phyloP scores from a whole-genome alignment of 2,329 filamentous ascomycete genomes.

The Ophidiomyces ophidiicola region DNA sequence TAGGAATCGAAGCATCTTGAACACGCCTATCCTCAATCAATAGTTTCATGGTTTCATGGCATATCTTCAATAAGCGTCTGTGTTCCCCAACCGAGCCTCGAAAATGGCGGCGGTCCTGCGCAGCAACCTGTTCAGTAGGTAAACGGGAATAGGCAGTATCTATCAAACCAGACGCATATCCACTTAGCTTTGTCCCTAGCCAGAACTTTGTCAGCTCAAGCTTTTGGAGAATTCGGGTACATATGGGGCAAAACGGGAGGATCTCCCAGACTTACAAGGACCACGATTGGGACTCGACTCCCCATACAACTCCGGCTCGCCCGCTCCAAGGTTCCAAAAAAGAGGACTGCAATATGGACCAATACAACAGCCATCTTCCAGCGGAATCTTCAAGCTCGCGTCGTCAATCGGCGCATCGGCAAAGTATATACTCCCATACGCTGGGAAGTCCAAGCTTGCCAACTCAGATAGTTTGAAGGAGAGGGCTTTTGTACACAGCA shows the following conservation, averaged over 20 bases:
- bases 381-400: conserved; percentile 16
- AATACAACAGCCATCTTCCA: conserved; percentile 25
- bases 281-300: conserved; percentile 10
- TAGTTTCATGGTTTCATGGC: conserved; percentile 17
- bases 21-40: conserved; percentile 18
- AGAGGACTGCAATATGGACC: conserved; percentile 24
- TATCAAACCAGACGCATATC: conserved; percentile 14
- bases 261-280: conserved; percentile 14
- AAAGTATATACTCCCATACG: conserved; percentile 31
- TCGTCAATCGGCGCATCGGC: conserved; percentile 20
- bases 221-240: background rate
- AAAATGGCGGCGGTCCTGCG: conserved; percentile 12
- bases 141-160: conserved; percentile 14
- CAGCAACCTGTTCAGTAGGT: conserved; percentile 2
- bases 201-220: background rate
- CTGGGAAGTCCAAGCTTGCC: conserved; percentile 26
- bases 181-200: conserved; percentile 13
- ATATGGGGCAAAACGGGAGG: too few relatives aligned
- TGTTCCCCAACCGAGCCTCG: conserved; percentile 14
- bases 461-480: conserved; percentile 23
- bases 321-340: conserved; percentile 15
- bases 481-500: conserved; percentile 24
- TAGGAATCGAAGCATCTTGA: conserved; percentile 16
- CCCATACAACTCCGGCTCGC: conserved; percentile 13
- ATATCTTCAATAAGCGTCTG: conserved; percentile 13